Evolutionary conservation across 257 asterid species (phyloP), one percentile per base, ranked within the genome.

Genomic region (Perilla frutescens): DNA sequence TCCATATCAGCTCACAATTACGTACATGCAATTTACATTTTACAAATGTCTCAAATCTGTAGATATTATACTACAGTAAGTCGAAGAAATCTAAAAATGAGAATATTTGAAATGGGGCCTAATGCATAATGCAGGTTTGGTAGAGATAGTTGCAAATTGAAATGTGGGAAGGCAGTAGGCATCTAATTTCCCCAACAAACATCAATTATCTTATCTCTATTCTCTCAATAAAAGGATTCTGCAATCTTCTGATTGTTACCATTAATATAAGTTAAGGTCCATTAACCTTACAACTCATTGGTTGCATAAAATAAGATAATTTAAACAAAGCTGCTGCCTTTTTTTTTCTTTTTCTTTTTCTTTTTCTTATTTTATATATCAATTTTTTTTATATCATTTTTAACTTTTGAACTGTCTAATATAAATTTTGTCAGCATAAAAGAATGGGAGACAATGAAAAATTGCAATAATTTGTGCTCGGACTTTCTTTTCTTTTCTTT

Each of bases 241-340:
- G 71, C 65, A 62, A 71, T 59, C 73, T 57, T 66, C 10, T 55
- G 76, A 69, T 64, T 66, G 54, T 67, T 36, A 81, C 78, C 39
- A 78, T 37, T 59, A 50, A 48, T 68, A 56, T 60, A 73, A 51
- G 41, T 45, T 62, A 47, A 71, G 53, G 45, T 7, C 36, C 82
- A 72, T 53, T 47, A 45, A 73, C 39, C 72, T 68, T 53, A 68
- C 79, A 73, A 54, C 66, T 73, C 79, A 78, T 61, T 67, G 76
- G 77, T 48, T 50, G 58, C 65, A 55, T 49, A 39, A 75, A 70
- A 41, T 56, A 64, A 70, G 71, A 74, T 70, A 64, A 70, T 43
- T 54, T 70, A 74, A 68, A 58, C 8, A 39, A 72, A 44, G 51
- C 57, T 53, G n/a, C 4, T 57, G n/a, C 40, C 68, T 11, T 73